Evolutionary conservation across 1,284 basidiomycete genomes (phyloP).

Genomic region (Leucoagaricus sp.): DNA sequence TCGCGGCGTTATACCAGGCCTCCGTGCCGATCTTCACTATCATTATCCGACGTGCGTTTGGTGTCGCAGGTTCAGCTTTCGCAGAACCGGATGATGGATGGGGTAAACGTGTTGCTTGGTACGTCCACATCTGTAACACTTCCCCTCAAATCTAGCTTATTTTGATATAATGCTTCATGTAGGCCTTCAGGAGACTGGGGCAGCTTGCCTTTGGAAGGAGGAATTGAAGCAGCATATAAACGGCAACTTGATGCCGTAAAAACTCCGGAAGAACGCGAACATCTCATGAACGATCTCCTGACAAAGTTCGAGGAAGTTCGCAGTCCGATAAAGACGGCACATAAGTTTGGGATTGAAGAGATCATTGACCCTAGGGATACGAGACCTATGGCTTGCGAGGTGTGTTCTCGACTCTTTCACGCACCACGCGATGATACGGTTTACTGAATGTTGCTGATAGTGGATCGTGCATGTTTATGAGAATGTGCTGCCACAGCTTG

Average conservation of each 20-base stretch:
- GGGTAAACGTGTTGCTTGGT: constrained; percentile 43
- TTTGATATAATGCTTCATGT: neutral
- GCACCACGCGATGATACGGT: neutral
- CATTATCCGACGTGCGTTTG: constrained; percentile 41
- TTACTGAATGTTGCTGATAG: constrained; percentile 19
- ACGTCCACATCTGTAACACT: constrained; percentile 10
- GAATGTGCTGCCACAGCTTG: constrained; percentile 32
- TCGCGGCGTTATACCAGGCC: constrained; percentile 42
- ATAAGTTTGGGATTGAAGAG: constrained; percentile 43
- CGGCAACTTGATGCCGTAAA: constrained; percentile 37
- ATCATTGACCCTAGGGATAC: constrained; percentile 46
- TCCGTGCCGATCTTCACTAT: constrained; percentile 41
- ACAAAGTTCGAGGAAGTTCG: constrained; percentile 41
- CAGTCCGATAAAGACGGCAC: constrained; percentile 39
- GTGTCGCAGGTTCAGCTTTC: constrained; percentile 43
- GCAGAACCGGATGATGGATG: constrained; percentile 40
- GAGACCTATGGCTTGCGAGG: constrained; percentile 39
- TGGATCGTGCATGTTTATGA: constrained; percentile 35
- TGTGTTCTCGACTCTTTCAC: constrained; percentile 20
- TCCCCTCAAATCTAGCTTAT: neutral
- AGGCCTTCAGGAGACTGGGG: constrained; percentile 50
- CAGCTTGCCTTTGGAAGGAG: constrained; percentile 44
- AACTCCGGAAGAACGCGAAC: constrained; percentile 35
- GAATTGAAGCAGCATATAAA: constrained; percentile 46
- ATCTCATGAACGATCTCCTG: constrained; percentile 38